Evolutionary conservation across 2,329 filamentous ascomycete genomes (phyloP), one percentile per base, ranked within the genome.

Genomic region (Monilinia laxa): DNA sequence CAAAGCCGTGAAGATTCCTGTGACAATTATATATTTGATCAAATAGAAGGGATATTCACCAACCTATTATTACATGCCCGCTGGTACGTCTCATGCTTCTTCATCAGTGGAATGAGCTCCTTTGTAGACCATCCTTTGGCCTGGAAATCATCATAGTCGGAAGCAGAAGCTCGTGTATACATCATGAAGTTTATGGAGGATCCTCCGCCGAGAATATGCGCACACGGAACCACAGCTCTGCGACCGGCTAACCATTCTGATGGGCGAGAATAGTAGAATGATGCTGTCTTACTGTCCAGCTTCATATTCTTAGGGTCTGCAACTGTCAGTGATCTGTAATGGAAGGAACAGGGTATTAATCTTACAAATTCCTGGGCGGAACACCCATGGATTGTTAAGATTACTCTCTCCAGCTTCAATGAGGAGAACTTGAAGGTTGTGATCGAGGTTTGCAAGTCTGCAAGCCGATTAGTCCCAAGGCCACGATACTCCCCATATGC

Each of bases 1-100:
- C 89, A 66, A 88, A 91, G 1, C 91, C 91, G 73, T 94, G 91
- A 28, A 90, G 76, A 12, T 90, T 87, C 69, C 84, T 83, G 71
- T 25, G 9, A 28, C 6, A 16, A 47, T 72, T 28, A 72, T 65
- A 31, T 18, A 35, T 40, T 2, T 40, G 6, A 28, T 16, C 28
- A 47, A 47, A 3, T 0, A 38, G 23, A 12, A 6, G 7, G 25
- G 20, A 20, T 23, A 38, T 51, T 6, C 28, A 67, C 72, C 67
- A 78, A 84, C 75, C 79, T 81, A 76, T 89, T 89, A 72, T 86
- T 85, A 59, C 81, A 85, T 9, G 87, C 71, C 45, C 73, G 71
- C 62, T 76, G 75, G 60, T 85, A 87, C 0, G 83, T 87, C 73
- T 88, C 86, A 52, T 86, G 76, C 79, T 86, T 87, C 68, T 80